Evolutionary conservation across 495 filamentous ascomycete species (phyloP), one percentile per base, ranked within the genome.

Genomic region (Viridothelium virens): DNA sequence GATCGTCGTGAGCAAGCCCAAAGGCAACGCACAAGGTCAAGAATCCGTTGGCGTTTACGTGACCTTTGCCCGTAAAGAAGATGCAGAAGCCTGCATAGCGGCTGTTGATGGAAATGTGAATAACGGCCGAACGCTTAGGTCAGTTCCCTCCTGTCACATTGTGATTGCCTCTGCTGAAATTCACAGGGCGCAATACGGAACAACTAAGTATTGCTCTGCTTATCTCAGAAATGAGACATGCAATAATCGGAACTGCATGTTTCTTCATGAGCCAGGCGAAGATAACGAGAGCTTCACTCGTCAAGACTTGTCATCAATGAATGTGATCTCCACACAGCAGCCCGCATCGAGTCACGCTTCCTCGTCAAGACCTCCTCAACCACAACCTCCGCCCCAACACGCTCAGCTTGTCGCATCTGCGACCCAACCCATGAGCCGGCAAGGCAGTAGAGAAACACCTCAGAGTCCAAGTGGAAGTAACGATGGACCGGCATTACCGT

Each of bases 161-260:
- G 38, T 67, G 64, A 61, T 66, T 4, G 47, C 36, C 37, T 6
- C 50, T 65, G 47, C 72, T 82, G 66, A 81, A 68, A 38, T 66
- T 63, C 34, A 48, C 63, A 88, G 93, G 72, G 95, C 95, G 4
- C 95, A 97, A 76, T 90, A 95, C 64, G 95, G 95, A 31, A 99
- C 95, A 7, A 99, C 95, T 2, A 99, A 99, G 75, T 99, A 99
- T 74, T 99, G 94, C 77, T 97, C 94, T 0, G 94, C 94, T 9
- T 99, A 93, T 81, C 82, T 99, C 34, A 87, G 95, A 31, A 89
- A 91, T 64, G 94, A 99, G 74, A 86, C 85, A 66, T 99, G 94
- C 77, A 89, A 87, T 41, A 99, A 99, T 70, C 84, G 91, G 63
- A 90, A 91, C 65, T 99, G 94, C 77, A 99, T 96, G 81, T 99